A percentile compares a stretch with the other conserved stretches of the same genome.
Conservation (phyloP, 2,329 filamentous ascomycete species). For the Aspergillus pseudoglaucus region DNA sequence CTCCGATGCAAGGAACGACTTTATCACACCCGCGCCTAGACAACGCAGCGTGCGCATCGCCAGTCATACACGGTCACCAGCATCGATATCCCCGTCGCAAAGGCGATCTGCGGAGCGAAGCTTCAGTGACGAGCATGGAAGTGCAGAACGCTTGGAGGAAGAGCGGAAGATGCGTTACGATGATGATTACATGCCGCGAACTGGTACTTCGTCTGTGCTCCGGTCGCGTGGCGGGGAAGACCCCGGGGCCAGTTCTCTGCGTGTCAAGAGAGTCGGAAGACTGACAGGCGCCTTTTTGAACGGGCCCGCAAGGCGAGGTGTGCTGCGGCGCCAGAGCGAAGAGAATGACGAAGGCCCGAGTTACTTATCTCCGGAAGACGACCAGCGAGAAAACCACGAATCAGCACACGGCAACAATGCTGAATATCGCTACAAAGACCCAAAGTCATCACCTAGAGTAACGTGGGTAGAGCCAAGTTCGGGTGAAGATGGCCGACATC, state of each 20-base stretch:
- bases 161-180: constrained; percentile 25
- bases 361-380: constrained; percentile 20
- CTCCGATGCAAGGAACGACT: constrained; percentile 27
- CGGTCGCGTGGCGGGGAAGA: constrained; percentile 54
- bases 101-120: constrained; percentile 25
- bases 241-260: constrained; percentile 61
- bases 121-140: constrained; percentile 24
- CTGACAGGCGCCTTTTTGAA: constrained; percentile 71
- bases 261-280: constrained; percentile 70
- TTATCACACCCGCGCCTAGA: constrained; percentile 43
- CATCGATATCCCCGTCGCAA: constrained; percentile 31
- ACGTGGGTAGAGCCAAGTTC: constrained; percentile 29
- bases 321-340: constrained; percentile 55
- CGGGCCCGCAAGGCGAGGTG: constrained; percentile 69
- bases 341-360: constrained; percentile 46
- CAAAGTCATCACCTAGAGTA: constrained; percentile 29
- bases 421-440: constrained; percentile 19
- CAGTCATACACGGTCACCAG: constrained; percentile 36
- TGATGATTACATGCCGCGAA: constrained; percentile 27
- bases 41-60: constrained; percentile 38
- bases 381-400: constrained; percentile 9
- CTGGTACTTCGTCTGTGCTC: constrained; percentile 32
- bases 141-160: constrained; percentile 29
- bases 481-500: constrained; percentile 15
- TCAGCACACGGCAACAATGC: constrained; percentile 21